Percentiles rank a stretch among this genome's conserved stretches.
These are phyloP conservation scores for Eucalyptus marginata DNA, from an alignment of 345 rosid genomes.

Conservation along the genomic window DNA sequence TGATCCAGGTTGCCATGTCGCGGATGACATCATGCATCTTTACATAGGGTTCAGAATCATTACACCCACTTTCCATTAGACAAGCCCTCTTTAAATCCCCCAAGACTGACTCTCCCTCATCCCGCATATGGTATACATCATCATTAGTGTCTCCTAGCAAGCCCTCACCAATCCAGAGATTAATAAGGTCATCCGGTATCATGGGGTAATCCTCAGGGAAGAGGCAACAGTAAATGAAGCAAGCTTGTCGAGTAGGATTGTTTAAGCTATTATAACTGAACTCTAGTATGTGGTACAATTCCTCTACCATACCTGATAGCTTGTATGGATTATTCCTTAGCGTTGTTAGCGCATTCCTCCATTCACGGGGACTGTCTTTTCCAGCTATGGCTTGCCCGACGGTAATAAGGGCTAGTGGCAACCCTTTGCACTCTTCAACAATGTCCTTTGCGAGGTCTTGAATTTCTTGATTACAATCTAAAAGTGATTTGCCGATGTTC, in stretches of 20 bases:
- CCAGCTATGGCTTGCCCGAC: fast-evolving
- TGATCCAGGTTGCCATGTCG: slow-evolving; percentile 1
- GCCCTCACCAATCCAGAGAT: fast-evolving
- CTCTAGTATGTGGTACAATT: neutral
- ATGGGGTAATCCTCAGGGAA: neutral
- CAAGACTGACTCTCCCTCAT: fast-evolving
- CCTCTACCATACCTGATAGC: fast-evolving
- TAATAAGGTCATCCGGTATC: fast-evolving
- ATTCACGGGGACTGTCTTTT: fast-evolving
- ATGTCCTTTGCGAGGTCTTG: neutral
- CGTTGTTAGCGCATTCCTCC: fast-evolving
- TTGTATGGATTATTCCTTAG: neutral
- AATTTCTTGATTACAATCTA: neutral
- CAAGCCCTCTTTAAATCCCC: neutral
- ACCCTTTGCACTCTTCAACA: neutral
- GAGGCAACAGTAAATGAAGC: neutral
- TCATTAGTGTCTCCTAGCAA: fast-evolving
- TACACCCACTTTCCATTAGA: fast-evolving
- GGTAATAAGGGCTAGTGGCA: neutral
- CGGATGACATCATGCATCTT: slow-evolving; percentile 13
- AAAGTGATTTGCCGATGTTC: fast-evolving
- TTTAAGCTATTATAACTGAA: neutral
- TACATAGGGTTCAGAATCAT: fast-evolving
- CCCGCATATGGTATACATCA: fast-evolving
- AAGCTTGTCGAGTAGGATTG: fast-evolving